Base-by-base conservation (phyloP, 2,329 filamentous ascomycete species). In the Ophiocordyceps camponoti-leonardi region DNA sequence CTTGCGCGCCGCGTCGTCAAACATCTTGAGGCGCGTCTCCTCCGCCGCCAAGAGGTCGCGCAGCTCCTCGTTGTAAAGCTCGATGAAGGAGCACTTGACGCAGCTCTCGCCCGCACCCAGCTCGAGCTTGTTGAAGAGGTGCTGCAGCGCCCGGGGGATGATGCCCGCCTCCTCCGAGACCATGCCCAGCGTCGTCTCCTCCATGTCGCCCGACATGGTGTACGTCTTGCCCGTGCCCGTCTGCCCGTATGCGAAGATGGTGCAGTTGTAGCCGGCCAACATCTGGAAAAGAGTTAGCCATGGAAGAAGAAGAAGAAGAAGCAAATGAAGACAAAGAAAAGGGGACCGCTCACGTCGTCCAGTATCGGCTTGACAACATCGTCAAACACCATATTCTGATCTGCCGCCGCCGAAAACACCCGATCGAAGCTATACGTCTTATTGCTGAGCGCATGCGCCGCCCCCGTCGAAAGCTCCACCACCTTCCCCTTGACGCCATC, bases 121-220 rank as follows among this genome's bases (percentile, higher is more conserved):
- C 49, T 92, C 84, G 7, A 98, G 77, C 58, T 85, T 90, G 52
- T 76, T 75, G 63, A 98, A 98, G 0, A 98, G 72, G 0, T 83
- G 77, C 56, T 95, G 82, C 0, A 98, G 69, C 1, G 88, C 86
- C 43, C 93, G 81, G 22, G 93, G 93, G 50, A 98, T 92, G 54
- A 98, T 96, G 54, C 92, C 92, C 26, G 93, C 92, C 37, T 80
- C 82, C 58, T 96, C 92, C 1, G 90, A 90, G 14, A 94, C 71
- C 48, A 94, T 79, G 2, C 90, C 86, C 35, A 87, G 65, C 0
- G 79, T 35, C 31, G 31, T 86, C 54, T 95, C 85, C 14, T 76
- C 85, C 78, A 98, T 95, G 61, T 98, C 90, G 46, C 92, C 92
- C 1, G 90, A 94, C 92, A 98, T 98, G 22, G 92, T 98, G 63